Conservation (phyloP, 2,329 filamentous ascomycete genomes). For the Penicillium sp. region DNA sequence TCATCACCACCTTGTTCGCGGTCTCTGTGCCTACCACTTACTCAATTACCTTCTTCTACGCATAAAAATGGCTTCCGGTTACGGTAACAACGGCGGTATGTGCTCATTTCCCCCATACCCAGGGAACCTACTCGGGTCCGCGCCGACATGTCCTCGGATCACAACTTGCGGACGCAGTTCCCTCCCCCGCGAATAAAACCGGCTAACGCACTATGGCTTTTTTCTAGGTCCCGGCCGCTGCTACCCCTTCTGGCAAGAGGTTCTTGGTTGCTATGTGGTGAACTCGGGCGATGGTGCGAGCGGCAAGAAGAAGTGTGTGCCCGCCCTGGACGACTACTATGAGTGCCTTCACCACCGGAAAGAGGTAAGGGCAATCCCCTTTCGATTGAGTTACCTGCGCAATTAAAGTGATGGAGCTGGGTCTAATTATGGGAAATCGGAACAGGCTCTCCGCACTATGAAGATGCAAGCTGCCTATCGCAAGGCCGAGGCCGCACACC, state of each 20-base stretch:
- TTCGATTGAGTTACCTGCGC: not conserved
- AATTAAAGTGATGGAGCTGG: not conserved
- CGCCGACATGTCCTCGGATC: constrained; percentile 12
- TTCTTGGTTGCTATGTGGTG: constrained; percentile 96
- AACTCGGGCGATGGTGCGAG: constrained; percentile 79
- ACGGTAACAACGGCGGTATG: constrained; percentile 55
- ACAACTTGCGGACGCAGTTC: constrained; percentile 19
- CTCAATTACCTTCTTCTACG: constrained; percentile 20
- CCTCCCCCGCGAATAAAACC: constrained; percentile 15
- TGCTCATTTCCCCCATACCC: constrained; percentile 11
- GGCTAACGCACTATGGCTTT: constrained; percentile 23
- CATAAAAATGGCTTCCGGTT: constrained; percentile 50
- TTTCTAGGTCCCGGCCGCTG: constrained; percentile 69
- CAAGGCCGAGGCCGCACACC: constrained; percentile 70
- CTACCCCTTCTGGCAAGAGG: constrained; percentile 99
- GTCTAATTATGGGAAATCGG: constrained; percentile 6
- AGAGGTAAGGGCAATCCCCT: constrained; percentile 64
- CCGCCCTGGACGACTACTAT: constrained; percentile 92
- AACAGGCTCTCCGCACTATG: constrained; percentile 71
- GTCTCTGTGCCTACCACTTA: constrained; percentile 21
- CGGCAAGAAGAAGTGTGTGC: constrained; percentile 83
- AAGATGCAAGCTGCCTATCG: constrained; percentile 82
- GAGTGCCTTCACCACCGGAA: constrained; percentile 99
- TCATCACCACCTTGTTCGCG: constrained; percentile 24
- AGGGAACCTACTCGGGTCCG: constrained; percentile 4